A percentile compares a stretch with the other conserved stretches of the same genome.
Conservation (phyloP, 805 yeast genomes). For the Ogataea zsoltii region DNA sequence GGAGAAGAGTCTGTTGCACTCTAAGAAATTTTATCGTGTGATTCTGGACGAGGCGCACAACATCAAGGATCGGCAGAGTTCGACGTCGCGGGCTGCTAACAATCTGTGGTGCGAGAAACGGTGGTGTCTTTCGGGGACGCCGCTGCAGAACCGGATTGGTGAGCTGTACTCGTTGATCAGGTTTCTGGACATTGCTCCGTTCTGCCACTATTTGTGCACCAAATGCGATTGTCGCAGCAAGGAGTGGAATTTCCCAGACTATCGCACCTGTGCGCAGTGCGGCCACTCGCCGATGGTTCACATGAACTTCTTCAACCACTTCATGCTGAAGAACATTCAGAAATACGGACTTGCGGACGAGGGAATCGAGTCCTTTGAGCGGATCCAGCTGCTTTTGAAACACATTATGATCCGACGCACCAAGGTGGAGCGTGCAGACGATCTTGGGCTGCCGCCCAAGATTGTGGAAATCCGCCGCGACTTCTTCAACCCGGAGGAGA, state of each 20-base stretch:
- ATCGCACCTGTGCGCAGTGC: slow-evolving; percentile 82
- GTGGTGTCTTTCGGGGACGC: slow-evolving; percentile 96
- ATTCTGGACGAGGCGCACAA: slow-evolving; percentile 96
- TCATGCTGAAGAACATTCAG: slow-evolving; percentile 91
- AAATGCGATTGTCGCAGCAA: slow-evolving; percentile 81
- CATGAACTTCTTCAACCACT: slow-evolving; percentile 92
- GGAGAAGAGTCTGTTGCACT: slow-evolving; percentile 75
- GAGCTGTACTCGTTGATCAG: slow-evolving; percentile 92
- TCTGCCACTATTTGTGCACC: slow-evolving; percentile 89
- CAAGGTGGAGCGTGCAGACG: slow-evolving; percentile 95
- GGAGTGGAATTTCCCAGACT: slow-evolving; percentile 83
- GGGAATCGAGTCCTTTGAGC: slow-evolving; percentile 73
- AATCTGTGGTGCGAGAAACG: slow-evolving; percentile 67
- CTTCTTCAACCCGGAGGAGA: slow-evolving; percentile 90
- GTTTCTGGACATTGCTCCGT: slow-evolving; percentile 81
- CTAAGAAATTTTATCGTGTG: slow-evolving; percentile 76
- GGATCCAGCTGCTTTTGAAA: slow-evolving; percentile 70
- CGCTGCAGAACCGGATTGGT: slow-evolving; percentile 93
- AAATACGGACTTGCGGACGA: slow-evolving; percentile 80
- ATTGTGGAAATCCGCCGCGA: slow-evolving; percentile 87
- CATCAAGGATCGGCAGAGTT: slow-evolving; percentile 91
- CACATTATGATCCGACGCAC: slow-evolving; percentile 93
- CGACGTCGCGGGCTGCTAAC: slow-evolving; percentile 92
- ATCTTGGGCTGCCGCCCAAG: slow-evolving; percentile 94
- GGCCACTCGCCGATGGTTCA: slow-evolving; percentile 95